A percentile compares a stretch with the other conserved stretches of the same genome.
Conservation (phyloP, 2,329 filamentous ascomycete species). For the Beauveria pseudobassiana region DNA sequence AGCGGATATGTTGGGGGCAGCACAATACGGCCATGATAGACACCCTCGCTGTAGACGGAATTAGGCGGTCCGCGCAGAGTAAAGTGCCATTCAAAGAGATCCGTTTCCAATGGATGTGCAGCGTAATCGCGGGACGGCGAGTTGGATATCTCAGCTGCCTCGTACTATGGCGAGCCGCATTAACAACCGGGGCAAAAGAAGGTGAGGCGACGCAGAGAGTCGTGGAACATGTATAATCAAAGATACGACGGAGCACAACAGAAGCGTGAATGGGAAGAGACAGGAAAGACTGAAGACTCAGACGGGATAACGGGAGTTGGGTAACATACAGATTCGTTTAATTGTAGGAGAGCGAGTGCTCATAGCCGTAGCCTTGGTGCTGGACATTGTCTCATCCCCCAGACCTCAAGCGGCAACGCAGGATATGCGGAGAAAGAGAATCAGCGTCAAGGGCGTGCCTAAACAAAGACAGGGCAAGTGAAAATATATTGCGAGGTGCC, state of each 20-base stretch:
- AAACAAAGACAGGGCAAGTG: not conserved
- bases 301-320: not conserved
- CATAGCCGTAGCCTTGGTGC: constrained; percentile 17
- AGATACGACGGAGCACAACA: not conserved
- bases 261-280: not conserved
- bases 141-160: constrained; percentile 77
- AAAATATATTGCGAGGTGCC: not conserved
- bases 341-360: constrained; percentile 78
- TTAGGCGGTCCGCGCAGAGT: constrained; percentile 84
- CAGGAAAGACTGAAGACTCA: not conserved
- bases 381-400: not conserved
- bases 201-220: not conserved
- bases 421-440: not conserved
- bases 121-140: constrained; percentile 79
- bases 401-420: not conserved
- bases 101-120: constrained; percentile 75
- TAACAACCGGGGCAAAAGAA: not conserved
- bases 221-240: not conserved
- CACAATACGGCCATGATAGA: constrained; percentile 94
- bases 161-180: constrained; percentile 51
- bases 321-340: constrained; percentile 65
- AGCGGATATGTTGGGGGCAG: constrained; percentile 86
- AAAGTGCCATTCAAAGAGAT: constrained; percentile 99
- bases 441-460: not conserved
- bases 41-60: constrained; percentile 69